Evolutionary conservation across 108 stramenopile genomes (phyloP), one percentile per base, ranked within the genome.

Genomic region (Chaetoceros muelleri): DNA sequence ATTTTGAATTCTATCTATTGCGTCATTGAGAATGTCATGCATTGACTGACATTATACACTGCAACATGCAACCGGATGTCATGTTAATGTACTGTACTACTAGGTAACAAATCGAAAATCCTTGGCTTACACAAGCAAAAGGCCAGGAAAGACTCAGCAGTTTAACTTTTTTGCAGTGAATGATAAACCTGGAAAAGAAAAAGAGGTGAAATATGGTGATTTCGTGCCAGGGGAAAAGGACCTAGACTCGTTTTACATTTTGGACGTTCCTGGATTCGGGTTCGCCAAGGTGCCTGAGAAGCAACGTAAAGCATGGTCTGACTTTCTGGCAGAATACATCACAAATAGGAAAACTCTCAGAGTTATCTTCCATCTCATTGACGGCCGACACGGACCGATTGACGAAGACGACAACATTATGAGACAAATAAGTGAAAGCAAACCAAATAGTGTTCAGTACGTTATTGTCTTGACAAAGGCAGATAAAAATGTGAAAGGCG

Each of bases 161-260:
- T 91, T 96, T 64, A 98, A 98, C 64, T 95, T 69, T 52, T 98
- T 95, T 58, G 82, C 87, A n/a, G 85, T 96, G 40, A 95, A 95
- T 55, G 89, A 89, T 69, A 84, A 85, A 60, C 78, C 82, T 10
- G 92, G 83, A 17, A 60, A 70, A 52, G 84, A 83, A 59, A 79
- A 82, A 53, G 85, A 94, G 69, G 65, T 94, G 46, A 80, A 69
- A 44, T 94, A 80, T 53, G 92, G 92, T 2, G 92, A 94, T 53
- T 61, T 64, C 0, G 71, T 94, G 30, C 55, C 58, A 44, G 87
- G 88, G 30, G 76, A 72, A 45, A 81, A 74, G 55, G 92, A 94
- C 50, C 70, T 54, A 8, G 92, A 94, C 50, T 84, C 82, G 5
- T 91, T 95, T 55, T 90, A 87, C 57, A 76, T 96, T 19, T 91